These are phyloP conservation scores for Solanum rostratum DNA, from an alignment of 257 asterid genomes.

Conservation along the genomic window DNA sequence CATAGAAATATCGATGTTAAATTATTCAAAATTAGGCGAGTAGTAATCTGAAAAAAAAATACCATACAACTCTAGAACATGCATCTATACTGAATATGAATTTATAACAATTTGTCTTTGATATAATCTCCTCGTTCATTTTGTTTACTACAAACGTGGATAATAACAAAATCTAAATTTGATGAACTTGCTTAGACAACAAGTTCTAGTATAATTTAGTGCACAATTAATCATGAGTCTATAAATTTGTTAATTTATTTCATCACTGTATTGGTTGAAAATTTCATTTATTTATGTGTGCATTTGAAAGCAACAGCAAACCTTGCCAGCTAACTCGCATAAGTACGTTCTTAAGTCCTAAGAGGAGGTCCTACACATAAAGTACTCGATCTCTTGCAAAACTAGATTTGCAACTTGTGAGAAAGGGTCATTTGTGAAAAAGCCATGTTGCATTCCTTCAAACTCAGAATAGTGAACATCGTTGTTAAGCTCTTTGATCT, in stretches of 20 bases:
- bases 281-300: background rate
- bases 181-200: background rate
- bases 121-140: background rate
- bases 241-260: no score
- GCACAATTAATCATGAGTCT: background rate
- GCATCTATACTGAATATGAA: background rate
- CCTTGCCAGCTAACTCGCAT: background rate
- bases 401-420: slow-evolving; percentile 25
- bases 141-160: background rate
- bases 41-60: background rate
- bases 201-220: background rate
- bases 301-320: background rate
- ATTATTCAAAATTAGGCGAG: background rate
- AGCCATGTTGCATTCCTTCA: slow-evolving; percentile 46
- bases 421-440: slow-evolving; percentile 43
- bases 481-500: slow-evolving; percentile 32
- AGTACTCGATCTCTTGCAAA: slow-evolving; percentile 19
- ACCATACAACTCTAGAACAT: background rate
- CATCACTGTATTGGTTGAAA: no score
- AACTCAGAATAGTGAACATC: slow-evolving; percentile 20
- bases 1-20: background rate
- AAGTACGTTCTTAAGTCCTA: background rate
- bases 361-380: slow-evolving; percentile 18
- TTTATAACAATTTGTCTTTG: background rate
- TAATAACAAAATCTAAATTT: background rate